These are phyloP conservation scores for Ailanthus altissimus DNA, from an alignment of 345 rosid species.

Conservation along the genomic window DNA sequence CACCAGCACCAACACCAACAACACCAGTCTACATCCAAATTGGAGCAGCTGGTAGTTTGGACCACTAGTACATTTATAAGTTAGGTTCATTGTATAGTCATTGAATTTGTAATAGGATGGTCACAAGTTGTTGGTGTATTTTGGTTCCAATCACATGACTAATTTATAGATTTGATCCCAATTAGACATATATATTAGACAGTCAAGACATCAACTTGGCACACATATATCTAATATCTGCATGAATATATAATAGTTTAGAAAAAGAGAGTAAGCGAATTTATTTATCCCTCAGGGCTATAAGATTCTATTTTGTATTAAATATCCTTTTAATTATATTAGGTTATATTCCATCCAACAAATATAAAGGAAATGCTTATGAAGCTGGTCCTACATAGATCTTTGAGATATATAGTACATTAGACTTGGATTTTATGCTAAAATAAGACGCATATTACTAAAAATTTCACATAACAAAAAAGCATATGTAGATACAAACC, in stretches of 20 bases:
- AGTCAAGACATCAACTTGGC: background rate
- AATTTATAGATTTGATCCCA: slow-evolving; percentile 7
- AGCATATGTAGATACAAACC: no score
- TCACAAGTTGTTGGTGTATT: background rate
- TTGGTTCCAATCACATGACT: background rate
- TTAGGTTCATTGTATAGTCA: background rate
- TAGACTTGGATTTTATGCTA: no score
- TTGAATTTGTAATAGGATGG: background rate
- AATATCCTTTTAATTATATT: no score
- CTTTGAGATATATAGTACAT: no score
- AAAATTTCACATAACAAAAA: no score
- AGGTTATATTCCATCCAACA: no score
- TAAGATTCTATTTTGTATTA: no score
- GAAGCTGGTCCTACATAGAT: no score
- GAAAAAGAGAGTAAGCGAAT: no score
- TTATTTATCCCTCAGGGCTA: no score
- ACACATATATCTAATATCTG: background rate
- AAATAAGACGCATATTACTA: no score
- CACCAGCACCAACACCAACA: slow-evolving; percentile 16
- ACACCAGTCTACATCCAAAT: slow-evolving; percentile 21
- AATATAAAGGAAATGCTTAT: no score
- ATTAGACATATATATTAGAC: background rate
- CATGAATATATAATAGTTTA: background rate
- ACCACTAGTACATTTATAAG: background rate
- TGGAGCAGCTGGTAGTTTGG: slow-evolving; percentile 39